Base-by-base conservation (phyloP, 768 basidiomycete species). In the Harrya chromipes region DNA sequence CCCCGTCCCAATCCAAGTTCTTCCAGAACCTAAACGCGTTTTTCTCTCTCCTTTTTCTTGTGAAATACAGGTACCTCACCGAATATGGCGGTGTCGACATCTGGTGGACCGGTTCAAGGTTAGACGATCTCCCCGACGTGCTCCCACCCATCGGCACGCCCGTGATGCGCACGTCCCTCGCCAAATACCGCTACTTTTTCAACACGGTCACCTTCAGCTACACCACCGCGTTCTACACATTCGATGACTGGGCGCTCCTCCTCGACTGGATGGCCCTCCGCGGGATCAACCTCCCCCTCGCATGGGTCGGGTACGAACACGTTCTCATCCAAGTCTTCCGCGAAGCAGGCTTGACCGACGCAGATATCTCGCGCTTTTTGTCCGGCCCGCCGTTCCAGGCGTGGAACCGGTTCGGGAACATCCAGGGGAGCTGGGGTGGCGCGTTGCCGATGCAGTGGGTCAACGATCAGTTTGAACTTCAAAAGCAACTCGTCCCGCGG, bases 331-430 rank as follows among this genome's bases (percentile, higher is more conserved):
- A 73, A 33, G 63, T 70, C 4, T 69, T 73, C 62, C 64, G 58
- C n/a, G 70, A 72, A 26, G 61, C 58, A 16, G 74, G 74, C 6
- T 59, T 74, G 45, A 53, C 48, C 13, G 68, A 75, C 31, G 44
- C 55, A 2, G 70, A 72, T 14, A 74, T 75, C 27, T 19, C 41
- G 4, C 40, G 29, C 6, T 74, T 73, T 47, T 57, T 72, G 26
- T 70, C 73, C 0, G 70, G 71, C 0, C 71, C 73, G 8, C 64
- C 73, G 3, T 74, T 74, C 57, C 67, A 66, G 34, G 66, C 73
- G 0, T 74, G 72, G 72, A 73, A 74, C 52, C 64, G 73, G 14
- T 74, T 74, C 42, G 73, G 73, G 4, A 74, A 74, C 44, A 68
- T 74, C 27, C 73, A 74, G 50, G 66, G 69, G 10, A 68, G 68